Base-by-base conservation (phyloP, 163 green algal genomes). In the Coccomyxa subellipsoidea region DNA sequence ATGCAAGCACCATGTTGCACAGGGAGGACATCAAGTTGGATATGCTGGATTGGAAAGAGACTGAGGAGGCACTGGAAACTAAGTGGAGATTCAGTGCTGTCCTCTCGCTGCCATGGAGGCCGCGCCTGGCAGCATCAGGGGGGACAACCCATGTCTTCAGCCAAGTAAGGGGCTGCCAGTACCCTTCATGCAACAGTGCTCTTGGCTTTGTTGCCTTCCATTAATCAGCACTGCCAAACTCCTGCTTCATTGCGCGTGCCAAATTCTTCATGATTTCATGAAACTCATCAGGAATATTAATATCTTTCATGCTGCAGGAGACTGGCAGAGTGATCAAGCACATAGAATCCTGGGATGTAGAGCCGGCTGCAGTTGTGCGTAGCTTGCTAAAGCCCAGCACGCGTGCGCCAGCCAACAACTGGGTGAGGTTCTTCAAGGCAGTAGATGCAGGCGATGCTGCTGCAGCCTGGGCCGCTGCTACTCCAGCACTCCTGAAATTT, bases 71-170 rank as follows among this genome's bases (percentile, higher is more conserved):
- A 4, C 66, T 96, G 69, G 70, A 87, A n/a, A 92, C 93, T 0
- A 87, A 87, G 31, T 97, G 93, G 93, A 77, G 90, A 2, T 96
- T 97, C 79, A 91, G 82, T 78, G 90, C 86, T 7, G 85, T 94
- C 8, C 83, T 97, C 71, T 85, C 88, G n/a, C 89, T 97, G 59
- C 93, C 93, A 18, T 97, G 93, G 93, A 82, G 80, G 72, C 93
- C 93, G 6, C 81, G 88, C 12, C 84, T 96, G 76, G 93, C 93
- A 84, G 93, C 93, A 36, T 89, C 90, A 81, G 93, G 93, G 38
- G 83, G 89, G 78, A 97, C 93, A 35, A 94, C 86, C 0, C 91
- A 96, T 80, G 87, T 95, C 34, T 90, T 96, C 39, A 88, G 92
- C 79, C 34, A 84, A 69, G 84, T 85, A n/a, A 53, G 27, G 10